These are phyloP conservation scores for Cotoneaster glaucophyllus DNA, from an alignment of 306 rosid genomes.

Conservation along the genomic window DNA sequence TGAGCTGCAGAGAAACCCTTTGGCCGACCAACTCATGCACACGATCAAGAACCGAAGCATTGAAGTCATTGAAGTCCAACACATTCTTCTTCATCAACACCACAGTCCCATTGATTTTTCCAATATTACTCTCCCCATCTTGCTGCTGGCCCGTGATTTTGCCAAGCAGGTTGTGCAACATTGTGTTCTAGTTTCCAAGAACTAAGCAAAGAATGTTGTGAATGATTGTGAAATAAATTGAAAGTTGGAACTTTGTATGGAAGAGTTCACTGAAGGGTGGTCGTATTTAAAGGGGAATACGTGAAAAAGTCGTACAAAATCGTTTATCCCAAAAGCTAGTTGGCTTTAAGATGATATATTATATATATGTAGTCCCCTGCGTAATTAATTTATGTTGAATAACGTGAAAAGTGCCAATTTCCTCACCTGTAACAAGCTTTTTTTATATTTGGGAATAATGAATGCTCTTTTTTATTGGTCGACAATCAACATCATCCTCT, in stretches of 20 bases:
- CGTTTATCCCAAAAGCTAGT: too few species aligned
- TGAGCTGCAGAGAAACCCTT: neutral
- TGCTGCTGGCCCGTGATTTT: neutral
- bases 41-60: neutral
- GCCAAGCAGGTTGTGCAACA: neutral
- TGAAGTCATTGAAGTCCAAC: neutral
- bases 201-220: neutral
- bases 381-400: too few species aligned
- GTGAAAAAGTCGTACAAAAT: too few species aligned
- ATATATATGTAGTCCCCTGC: too few species aligned
- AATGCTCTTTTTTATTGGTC: too few species aligned
- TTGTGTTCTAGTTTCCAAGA: neutral
- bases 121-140: neutral
- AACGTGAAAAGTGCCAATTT: too few species aligned
- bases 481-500: too few species aligned
- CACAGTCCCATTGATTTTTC: neutral
- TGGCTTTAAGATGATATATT: too few species aligned
- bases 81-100: neutral
- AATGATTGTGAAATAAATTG: too few species aligned
- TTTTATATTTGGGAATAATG: too few species aligned
- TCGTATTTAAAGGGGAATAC: neutral
- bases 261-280: neutral
- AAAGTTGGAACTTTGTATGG: neutral
- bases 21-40: neutral
- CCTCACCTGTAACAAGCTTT: too few species aligned